A percentile compares a stretch with the other conserved stretches of the same genome.
phyloP scores from a whole-genome alignment of 495 filamentous ascomycete genomes.

The Daldinia grandis region DNA sequence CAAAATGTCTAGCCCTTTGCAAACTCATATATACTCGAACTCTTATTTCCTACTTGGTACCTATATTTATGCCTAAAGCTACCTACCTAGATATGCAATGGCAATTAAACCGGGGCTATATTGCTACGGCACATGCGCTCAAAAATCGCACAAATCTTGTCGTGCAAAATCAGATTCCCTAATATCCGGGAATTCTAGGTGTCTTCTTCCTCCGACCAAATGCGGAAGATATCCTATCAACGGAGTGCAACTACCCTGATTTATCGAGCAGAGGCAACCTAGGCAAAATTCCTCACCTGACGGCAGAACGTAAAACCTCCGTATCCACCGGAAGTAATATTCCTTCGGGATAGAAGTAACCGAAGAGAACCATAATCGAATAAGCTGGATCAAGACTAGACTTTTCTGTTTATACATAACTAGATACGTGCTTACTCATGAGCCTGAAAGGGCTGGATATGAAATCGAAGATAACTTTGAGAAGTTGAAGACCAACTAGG shows the following conservation, averaged over 20 bases:
- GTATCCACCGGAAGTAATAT: conserved; percentile 21
- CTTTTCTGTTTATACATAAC: neutral
- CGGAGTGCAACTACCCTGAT: conserved; percentile 12
- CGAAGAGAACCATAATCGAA: neutral
- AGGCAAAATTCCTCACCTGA: conserved; percentile 26
- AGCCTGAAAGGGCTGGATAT: no score
- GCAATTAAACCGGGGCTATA: neutral
- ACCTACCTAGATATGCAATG: no score
- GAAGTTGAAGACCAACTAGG: no score
- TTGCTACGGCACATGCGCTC: neutral
- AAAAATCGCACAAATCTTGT: neutral
- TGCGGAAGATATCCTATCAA: neutral
- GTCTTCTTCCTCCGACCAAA: neutral
- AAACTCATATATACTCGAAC: no score
- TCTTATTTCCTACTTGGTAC: no score
- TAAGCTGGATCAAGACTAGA: neutral
- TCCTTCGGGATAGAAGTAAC: conserved; percentile 15
- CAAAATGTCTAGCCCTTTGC: no score
- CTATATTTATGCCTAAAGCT: neutral
- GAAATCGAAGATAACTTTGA: no score
- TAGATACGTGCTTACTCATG: neutral
- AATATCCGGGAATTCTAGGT: conserved; percentile 11
- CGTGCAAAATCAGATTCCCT: neutral
- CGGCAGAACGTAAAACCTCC: conserved; percentile 13
- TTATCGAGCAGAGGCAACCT: conserved; percentile 17